Conservation (phyloP, 139 green algal genomes). For the Coelastrella sp. region DNA sequence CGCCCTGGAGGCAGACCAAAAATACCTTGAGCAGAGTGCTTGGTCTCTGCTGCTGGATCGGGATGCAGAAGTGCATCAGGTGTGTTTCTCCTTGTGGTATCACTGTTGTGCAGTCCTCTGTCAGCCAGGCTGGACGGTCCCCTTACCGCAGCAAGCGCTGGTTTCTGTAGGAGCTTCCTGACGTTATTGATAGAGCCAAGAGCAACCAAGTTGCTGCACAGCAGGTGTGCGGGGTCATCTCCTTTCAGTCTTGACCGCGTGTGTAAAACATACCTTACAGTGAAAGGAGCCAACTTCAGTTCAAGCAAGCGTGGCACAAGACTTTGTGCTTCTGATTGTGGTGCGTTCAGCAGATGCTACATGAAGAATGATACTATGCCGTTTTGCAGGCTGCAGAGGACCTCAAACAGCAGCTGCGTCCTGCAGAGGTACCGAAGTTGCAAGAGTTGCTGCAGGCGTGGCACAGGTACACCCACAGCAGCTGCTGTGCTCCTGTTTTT, state of each 20-base stretch:
- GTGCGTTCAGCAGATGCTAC: not conserved
- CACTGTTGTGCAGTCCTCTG: not conserved
- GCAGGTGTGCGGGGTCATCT: not conserved
- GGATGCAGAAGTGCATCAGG: not conserved
- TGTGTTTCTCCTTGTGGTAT: not conserved
- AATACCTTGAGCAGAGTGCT: not conserved
- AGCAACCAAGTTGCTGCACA: not conserved
- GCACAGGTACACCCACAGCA: not conserved
- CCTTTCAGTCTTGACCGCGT: not conserved
- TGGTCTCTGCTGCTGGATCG: slow-evolving; percentile 27
- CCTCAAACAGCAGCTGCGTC: not conserved
- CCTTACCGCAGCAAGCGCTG: not conserved
- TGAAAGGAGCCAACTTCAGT: not conserved
- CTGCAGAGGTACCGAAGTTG: not conserved
- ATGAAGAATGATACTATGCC: not conserved
- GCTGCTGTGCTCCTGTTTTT: not conserved
- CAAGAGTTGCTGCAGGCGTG: slow-evolving; percentile 2
- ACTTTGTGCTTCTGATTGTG: not conserved
- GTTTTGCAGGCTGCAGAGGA: not conserved
- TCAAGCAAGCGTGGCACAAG: not conserved
- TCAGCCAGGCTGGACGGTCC: no score
- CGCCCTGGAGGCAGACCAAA: not conserved
- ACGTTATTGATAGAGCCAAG: not conserved
- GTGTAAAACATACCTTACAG: not conserved
- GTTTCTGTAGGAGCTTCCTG: not conserved